phyloP scores from a whole-genome alignment of 2,329 filamentous ascomycete species.

The Bipolaris victoriae region DNA sequence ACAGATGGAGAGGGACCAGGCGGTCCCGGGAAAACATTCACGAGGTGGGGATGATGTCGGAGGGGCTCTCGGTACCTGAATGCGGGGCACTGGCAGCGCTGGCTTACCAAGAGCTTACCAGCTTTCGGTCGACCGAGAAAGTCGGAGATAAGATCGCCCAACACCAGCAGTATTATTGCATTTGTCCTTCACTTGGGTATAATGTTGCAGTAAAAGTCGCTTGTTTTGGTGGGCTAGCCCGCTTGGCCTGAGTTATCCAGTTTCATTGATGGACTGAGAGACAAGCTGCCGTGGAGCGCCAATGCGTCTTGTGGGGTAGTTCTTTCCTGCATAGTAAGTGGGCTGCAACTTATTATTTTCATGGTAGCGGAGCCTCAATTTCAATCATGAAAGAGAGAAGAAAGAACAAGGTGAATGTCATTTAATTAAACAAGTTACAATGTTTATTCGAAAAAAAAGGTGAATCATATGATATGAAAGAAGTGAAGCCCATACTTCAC shows the following conservation, averaged over 20 bases:
- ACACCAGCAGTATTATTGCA: too few relatives aligned
- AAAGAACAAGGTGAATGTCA: neutral
- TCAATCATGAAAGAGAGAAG: neutral
- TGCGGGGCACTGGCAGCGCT: constrained; percentile 14
- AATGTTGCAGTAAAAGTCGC: too few relatives aligned
- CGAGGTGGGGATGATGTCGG: constrained; percentile 17
- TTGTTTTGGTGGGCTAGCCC: too few relatives aligned
- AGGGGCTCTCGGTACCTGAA: constrained; percentile 24
- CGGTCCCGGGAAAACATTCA: constrained; percentile 16
- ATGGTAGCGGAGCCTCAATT: too few relatives aligned
- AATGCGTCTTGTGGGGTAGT: neutral
- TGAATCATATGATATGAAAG: too few relatives aligned
- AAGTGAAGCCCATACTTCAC: too few relatives aligned
- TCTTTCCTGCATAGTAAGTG: too few relatives aligned
- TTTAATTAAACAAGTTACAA: neutral
- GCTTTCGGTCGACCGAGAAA: neutral
- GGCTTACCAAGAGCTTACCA: constrained; percentile 24
- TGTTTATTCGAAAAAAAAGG: too few relatives aligned
- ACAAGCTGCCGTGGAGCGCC: neutral
- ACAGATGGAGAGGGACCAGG: neutral
- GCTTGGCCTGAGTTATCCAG: too few relatives aligned
- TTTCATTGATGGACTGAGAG: too few relatives aligned
- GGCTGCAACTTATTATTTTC: neutral
- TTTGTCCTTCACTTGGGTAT: too few relatives aligned
- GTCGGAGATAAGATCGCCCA: too few relatives aligned